Conservation (phyloP, 2,329 filamentous ascomycete species). For the Leptosphaerulina australis region DNA sequence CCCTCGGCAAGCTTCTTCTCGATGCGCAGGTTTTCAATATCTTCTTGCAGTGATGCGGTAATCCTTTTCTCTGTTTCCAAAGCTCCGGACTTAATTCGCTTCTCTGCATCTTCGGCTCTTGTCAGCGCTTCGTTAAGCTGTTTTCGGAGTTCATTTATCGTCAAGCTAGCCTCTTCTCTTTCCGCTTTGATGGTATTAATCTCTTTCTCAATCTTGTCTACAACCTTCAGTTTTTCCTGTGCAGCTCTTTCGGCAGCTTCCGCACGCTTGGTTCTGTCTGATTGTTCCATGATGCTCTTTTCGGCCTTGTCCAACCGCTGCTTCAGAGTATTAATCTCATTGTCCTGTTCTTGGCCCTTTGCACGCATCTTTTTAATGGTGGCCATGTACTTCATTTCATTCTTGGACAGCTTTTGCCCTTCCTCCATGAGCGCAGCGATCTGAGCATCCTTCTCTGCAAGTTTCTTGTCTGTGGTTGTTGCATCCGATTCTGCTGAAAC, state of each 20-base stretch:
- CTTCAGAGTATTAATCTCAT: constrained; percentile 58
- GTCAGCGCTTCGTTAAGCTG: constrained; percentile 72
- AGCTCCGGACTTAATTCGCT: constrained; percentile 69
- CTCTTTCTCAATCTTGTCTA: constrained; percentile 61
- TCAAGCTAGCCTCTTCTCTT: constrained; percentile 66
- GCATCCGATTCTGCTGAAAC: constrained; percentile 56
- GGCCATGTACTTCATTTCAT: constrained; percentile 81
- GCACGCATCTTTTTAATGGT: constrained; percentile 79
- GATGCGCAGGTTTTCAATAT: constrained; percentile 68
- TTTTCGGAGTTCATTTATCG: constrained; percentile 70
- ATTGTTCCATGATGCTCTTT: constrained; percentile 65
- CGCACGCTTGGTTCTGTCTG: constrained; percentile 65
- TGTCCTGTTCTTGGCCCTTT: constrained; percentile 59
- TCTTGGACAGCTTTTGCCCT: constrained; percentile 84
- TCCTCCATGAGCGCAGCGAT: constrained; percentile 91
- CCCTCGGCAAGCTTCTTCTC: constrained; percentile 79
- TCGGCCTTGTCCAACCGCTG: constrained; percentile 69
- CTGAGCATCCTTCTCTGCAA: constrained; percentile 88
- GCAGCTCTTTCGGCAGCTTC: constrained; percentile 64
- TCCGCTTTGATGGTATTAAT: constrained; percentile 68
- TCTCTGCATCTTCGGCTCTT: constrained; percentile 69
- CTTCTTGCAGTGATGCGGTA: constrained; percentile 63
- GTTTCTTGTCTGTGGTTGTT: constrained; percentile 67
- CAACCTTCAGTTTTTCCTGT: constrained; percentile 60
- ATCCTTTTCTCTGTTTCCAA: constrained; percentile 68